These are phyloP conservation scores for Xylaria digitata DNA, from an alignment of 2,329 filamentous ascomycete genomes.

Conservation along the genomic window DNA sequence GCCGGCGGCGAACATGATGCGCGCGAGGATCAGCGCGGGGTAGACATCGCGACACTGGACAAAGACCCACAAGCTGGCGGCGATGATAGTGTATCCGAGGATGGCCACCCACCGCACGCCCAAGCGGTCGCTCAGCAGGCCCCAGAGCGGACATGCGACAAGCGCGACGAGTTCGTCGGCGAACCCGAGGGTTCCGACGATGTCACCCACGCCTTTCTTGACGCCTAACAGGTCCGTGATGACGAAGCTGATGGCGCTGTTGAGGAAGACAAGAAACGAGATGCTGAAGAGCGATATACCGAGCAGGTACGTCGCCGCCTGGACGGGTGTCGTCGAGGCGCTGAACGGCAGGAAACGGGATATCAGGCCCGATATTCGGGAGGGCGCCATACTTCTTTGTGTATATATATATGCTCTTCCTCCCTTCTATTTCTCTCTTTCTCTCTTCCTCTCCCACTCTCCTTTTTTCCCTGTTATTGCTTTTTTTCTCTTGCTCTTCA, in stretches of 20 bases:
- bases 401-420: neutral
- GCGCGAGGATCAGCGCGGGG: slow-evolving; percentile 84
- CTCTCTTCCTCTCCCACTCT: neutral
- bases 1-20: slow-evolving; percentile 88
- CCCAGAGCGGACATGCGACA: slow-evolving; percentile 83
- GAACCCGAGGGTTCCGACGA: slow-evolving; percentile 86
- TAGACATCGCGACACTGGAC: slow-evolving; percentile 86
- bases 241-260: slow-evolving; percentile 85
- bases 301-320: slow-evolving; percentile 80
- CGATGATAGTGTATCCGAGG: slow-evolving; percentile 84
- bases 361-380: slow-evolving; percentile 9
- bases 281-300: slow-evolving; percentile 88
- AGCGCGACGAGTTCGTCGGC: slow-evolving; percentile 85
- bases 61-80: slow-evolving; percentile 78
- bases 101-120: slow-evolving; percentile 80
- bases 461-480: neutral
- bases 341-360: slow-evolving; percentile 67
- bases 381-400: slow-evolving; percentile 29
- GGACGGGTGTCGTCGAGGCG: slow-evolving; percentile 67
- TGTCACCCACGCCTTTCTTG: slow-evolving; percentile 78
- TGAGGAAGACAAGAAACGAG: slow-evolving; percentile 89
- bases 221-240: slow-evolving; percentile 84
- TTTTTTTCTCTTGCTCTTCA: neutral
- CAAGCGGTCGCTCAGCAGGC: slow-evolving; percentile 78
- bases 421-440: neutral